phyloP scores from a whole-genome alignment of 805 yeast genomes.

The Teunomyces tritomae region DNA sequence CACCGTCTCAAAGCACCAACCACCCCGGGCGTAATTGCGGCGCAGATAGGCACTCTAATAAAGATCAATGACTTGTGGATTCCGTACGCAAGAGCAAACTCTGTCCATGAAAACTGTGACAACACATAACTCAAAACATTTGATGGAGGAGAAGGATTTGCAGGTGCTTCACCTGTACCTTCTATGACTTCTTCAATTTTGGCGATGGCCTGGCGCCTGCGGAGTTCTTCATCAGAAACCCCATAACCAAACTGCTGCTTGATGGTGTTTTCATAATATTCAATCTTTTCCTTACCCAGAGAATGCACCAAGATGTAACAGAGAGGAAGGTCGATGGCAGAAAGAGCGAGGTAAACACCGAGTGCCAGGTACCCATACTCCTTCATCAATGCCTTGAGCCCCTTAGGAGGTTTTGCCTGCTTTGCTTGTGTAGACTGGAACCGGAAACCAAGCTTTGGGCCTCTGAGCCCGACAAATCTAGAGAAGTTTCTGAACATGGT shows the following conservation, averaged over 20 bases:
- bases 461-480: background rate
- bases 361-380: conserved; percentile 91
- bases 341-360: conserved; percentile 76
- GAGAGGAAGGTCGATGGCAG: conserved; percentile 75
- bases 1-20: conserved; percentile 63
- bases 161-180: conserved; percentile 6
- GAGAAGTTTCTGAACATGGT: background rate
- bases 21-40: conserved; percentile 83
- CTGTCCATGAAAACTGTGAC: conserved; percentile 61
- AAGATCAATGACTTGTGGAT: conserved; percentile 84
- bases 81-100: conserved; percentile 87
- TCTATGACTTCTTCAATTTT: conserved; percentile 24
- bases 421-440: conserved; percentile 4
- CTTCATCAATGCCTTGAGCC: conserved; percentile 65
- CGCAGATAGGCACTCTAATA: conserved; percentile 84
- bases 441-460: background rate
- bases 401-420: conserved; percentile 33
- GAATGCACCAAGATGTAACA: conserved; percentile 83
- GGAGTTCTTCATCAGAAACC: conserved; percentile 42
- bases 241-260: conserved; percentile 66
- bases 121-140: conserved; percentile 11
- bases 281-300: conserved; percentile 79
- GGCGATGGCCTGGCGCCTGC: conserved; percentile 32
- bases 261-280: conserved; percentile 58
- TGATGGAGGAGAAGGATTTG: background rate